phyloP scores from a whole-genome alignment of 2,329 filamentous ascomycete genomes.

The Aphanoascus verrucosus region DNA sequence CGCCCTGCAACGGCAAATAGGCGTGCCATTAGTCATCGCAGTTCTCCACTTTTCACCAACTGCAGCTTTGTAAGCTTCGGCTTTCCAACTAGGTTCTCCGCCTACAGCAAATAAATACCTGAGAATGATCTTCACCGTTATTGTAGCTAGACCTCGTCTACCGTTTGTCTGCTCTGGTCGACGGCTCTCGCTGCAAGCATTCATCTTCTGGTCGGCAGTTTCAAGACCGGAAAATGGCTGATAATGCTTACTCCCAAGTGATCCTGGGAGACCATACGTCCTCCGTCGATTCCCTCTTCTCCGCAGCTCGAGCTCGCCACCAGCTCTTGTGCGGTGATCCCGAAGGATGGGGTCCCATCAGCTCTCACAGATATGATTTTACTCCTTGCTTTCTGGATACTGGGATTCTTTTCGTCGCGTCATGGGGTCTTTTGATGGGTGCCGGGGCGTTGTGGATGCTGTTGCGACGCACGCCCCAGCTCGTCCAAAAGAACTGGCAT shows the following conservation, averaged over 20 bases:
- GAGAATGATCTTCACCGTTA: constrained; percentile 2
- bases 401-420: constrained; percentile 67
- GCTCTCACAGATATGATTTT: constrained; percentile 78
- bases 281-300: constrained; percentile 15
- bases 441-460: constrained; percentile 70
- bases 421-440: constrained; percentile 69
- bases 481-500: constrained; percentile 73
- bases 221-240: constrained; percentile 20
- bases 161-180: not conserved
- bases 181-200: not conserved
- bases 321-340: constrained; percentile 77
- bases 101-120: not conserved
- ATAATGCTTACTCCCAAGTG: constrained; percentile 18
- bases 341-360: constrained; percentile 94
- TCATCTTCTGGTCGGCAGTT: constrained; percentile 11
- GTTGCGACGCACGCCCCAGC: constrained; percentile 53
- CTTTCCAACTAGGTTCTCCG: no score
- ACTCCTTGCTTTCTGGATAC: constrained; percentile 96
- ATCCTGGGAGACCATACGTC: constrained; percentile 18
- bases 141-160: not conserved
- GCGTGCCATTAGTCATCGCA: not conserved
- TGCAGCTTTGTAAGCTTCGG: constrained; percentile 9
- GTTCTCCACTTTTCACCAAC: not conserved
- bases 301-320: constrained; percentile 19
- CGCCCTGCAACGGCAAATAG: no score